Conservation (phyloP, 1,284 basidiomycete species). For the Ceratobasidium sp. region DNA sequence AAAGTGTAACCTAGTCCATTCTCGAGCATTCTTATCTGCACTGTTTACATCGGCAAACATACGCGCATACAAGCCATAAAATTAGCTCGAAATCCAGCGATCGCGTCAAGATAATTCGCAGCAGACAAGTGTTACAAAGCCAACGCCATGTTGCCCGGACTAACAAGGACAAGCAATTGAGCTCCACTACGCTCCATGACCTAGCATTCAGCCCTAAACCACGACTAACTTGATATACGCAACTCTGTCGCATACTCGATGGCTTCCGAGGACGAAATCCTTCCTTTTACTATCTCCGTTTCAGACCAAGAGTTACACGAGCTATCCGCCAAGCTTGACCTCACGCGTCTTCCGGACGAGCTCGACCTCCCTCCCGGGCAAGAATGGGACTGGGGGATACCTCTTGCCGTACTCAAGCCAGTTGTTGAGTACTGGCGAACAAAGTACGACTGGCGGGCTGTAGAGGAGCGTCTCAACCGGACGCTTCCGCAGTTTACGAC, state of each 20-base stretch:
- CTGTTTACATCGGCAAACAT: too few species aligned
- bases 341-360: constrained; percentile 44
- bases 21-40: too few species aligned
- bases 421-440: constrained; percentile 44
- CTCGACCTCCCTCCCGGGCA: constrained; percentile 42
- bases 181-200: too few species aligned
- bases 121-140: too few species aligned
- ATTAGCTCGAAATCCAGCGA: too few species aligned
- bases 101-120: too few species aligned
- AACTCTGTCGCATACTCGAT: not conserved
- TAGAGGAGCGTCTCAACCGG: constrained; percentile 40
- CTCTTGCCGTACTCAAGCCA: constrained; percentile 36
- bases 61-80: too few species aligned
- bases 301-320: constrained; percentile 42
- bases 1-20: too few species aligned
- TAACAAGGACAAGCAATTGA: too few species aligned
- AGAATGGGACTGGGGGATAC: constrained; percentile 46
- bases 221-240: too few species aligned
- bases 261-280: constrained; percentile 18
- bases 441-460: constrained; percentile 40
- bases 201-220: too few species aligned
- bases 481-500: constrained; percentile 45
- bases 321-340: constrained; percentile 27
- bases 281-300: constrained; percentile 42
- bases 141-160: too few species aligned